These are phyloP conservation scores for Erigeron philadelphicus DNA, from an alignment of 140 eudicot genomes.

Conservation along the genomic window DNA sequence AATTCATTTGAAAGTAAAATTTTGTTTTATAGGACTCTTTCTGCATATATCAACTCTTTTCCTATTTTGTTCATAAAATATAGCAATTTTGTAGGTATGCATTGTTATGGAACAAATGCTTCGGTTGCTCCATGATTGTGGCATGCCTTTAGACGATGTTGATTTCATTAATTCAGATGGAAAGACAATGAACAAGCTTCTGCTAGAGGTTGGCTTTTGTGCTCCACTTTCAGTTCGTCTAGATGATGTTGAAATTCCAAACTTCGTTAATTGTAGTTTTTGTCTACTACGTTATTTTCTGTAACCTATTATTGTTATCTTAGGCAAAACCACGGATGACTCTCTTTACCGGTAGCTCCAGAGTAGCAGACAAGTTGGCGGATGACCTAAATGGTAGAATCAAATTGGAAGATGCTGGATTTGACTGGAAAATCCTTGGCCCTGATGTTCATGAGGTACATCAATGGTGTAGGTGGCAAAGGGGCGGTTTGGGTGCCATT, in stretches of 20 bases:
- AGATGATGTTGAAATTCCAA: not conserved
- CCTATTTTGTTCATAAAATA: not conserved
- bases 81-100: constrained; percentile 52
- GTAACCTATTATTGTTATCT: constrained; percentile 11
- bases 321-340: constrained; percentile 96
- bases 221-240: too few relatives aligned
- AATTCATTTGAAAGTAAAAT: not conserved
- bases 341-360: constrained; percentile 91
- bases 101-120: constrained; percentile 97
- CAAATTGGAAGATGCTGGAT: constrained; percentile 95
- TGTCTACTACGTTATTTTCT: not conserved
- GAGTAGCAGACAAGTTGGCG: constrained; percentile 81
- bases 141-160: constrained; percentile 82
- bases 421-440: constrained; percentile 97
- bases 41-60: constrained; percentile 4
- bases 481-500: not conserved
- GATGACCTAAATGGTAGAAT: constrained; percentile 71
- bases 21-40: constrained; percentile 9
- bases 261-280: not conserved
- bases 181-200: constrained; percentile 73
- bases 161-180: constrained; percentile 96
- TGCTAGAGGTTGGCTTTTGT: constrained; percentile 52
- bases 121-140: constrained; percentile 92
- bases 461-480: not conserved
- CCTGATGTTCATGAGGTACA: constrained; percentile 92